Evolutionary conservation across 441 rosid genomes (phyloP), one percentile per base, ranked within the genome.

Genomic region (Aquilaria agallochum): DNA sequence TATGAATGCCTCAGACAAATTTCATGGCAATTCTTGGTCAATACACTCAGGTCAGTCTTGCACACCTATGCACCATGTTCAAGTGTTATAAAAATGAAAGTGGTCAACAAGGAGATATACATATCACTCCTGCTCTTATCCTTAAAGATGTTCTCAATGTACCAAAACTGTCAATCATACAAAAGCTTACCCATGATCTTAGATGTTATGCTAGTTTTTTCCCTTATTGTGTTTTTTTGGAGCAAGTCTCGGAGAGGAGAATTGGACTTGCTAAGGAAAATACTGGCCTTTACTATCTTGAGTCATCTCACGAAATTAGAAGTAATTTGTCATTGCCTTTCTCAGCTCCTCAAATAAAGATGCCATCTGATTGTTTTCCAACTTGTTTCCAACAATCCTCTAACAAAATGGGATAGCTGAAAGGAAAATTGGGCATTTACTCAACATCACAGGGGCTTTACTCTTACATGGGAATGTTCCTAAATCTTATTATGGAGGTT

Each of bases 1-100:
- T 1, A 4, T 40, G 12, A 15, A 62, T 11, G 62, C 50, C 40
- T 50, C 50, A 20, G 31, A 11, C 20, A 12, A 9, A 11, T 12
- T 20, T 13, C 31, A 4, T 11, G 5, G 14, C n/a, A 63, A 53
- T 11, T 5, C 13, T 11, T 51, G 30, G 40, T 2, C 40, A 27
- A 36, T 20, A n/a, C 57, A 52, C 31, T 50, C 50, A 3, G 51
- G 50, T n/a, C n/a, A 5, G 9, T 52, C 11, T 63, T 40, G 13
- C n/a, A 30, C 14, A 52, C 59, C 49, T 53, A 63, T 54, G 42
- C 52, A 11, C 36, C 58, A 52, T 60, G 47, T 53, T 59, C 36
- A 52, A 63, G 31, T 30, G 53, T 52, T 53, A 27, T 11, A 7
- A 52, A 52, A 53, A 42, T 42, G 32, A 8, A 4, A 20, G 20